Base-by-base conservation (phyloP, 371 early-diverging fungal species). In the Rhizopus microsporus region DNA sequence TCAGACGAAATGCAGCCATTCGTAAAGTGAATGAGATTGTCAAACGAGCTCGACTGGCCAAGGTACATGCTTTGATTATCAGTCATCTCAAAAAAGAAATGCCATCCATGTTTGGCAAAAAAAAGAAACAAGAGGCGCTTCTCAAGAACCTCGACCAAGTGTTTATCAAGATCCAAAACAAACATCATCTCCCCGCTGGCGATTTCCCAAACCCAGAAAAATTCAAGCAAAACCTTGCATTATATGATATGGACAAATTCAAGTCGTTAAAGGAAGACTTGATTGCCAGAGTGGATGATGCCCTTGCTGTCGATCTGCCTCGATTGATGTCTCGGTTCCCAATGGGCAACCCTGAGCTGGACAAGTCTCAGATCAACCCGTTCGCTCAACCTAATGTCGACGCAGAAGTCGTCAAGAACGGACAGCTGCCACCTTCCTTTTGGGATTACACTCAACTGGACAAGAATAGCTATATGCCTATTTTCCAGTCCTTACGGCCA, bases 1-100 rank as follows among this genome's bases (percentile, higher is more conserved):
- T 94, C 33, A 89, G 96, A 29, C 74, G 88, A 51, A 93, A 92
- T 66, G 89, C 95, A 1, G 86, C 91, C n/a, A 80, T 93, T 46
- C 84, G 94, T n/a, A 90, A 92, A 40, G 82, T 94, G 40, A 94
- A 94, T 67, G 94, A 94, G 58, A 92, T 94, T 54, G 93, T 94
- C 40, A 94, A 94, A 68, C 81, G 95, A 12, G 88, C 94, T 3
- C 79, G 92, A 13, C 67, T 91, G 52, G 93, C 93, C n/a, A 79
- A 77, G 23, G 85, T 84, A 57, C 95, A 94, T 65, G 95, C 93
- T 7, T 77, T 88, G 56, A 91, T 94, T 51, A 87, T 94, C 49
- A 82, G 91, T 6, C 90, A 93, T 61, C 72, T 94, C 37, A 87
- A 87, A 44, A 84, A 86, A 58, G 90, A 91, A 60, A 89, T 94